Evolutionary conservation across 1,284 basidiomycete species (phyloP), one percentile per base, ranked within the genome.

Genomic region (Boletus nobilissimus): DNA sequence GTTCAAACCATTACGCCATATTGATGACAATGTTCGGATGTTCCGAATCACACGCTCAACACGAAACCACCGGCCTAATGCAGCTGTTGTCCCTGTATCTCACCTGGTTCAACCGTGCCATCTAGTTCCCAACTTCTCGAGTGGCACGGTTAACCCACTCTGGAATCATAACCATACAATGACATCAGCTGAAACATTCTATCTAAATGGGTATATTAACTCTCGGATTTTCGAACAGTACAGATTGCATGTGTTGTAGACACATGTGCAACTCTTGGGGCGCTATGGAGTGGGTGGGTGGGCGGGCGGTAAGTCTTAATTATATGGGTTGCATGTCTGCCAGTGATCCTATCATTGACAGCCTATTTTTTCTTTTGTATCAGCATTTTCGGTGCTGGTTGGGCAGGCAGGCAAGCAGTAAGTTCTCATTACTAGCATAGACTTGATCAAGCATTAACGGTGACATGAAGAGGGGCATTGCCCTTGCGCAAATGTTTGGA

Each of bases 131-230:
- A 60, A 38, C 9, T 81, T 81, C 36, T 38, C 74, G 5, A 34
- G 24, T 5, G 54, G 60, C 4, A 34, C 22, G 1, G 19, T 81
- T 9, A 9, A 76, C 26, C 62, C 67, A 1, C 43, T 8, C 0
- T 81, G 80, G 76, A 38, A 39, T 10, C 34, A 39, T 5, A 38
- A 72, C 3, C 34, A 70, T 51, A n/a, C 64, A 29, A 29, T 79
- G 18, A 19, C 57, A 13, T n/a, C 13, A 2, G 48, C 60, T 19
- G 26, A 64, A 3, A 24, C 57, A 2, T 80, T 80, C 19, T 80
- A 62, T 34, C 29, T 80, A 4, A 80, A 80, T n/a, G 40, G 29
- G 14, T 79, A 78, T 40, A 77, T 79, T 32, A 38, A 80, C 16
- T 14, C 36, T 13, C 9, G 34, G 0, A 40, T 24, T 5, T 78